phyloP scores from a whole-genome alignment of 2,329 filamentous ascomycete genomes.

The Ascochyta lentis region DNA sequence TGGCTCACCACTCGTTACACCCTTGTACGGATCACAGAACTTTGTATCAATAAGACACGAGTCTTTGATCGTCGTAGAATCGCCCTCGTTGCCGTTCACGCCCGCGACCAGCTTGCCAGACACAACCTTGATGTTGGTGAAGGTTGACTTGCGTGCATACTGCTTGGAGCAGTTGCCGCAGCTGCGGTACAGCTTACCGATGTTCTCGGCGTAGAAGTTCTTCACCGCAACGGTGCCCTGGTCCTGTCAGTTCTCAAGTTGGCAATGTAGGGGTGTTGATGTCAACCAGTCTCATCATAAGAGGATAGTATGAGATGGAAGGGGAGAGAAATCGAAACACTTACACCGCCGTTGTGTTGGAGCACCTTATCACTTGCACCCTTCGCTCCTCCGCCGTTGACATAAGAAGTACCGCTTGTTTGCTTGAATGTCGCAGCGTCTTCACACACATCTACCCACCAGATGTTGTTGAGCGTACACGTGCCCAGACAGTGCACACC shows the following conservation, averaged over 20 bases:
- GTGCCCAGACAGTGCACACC: slow-evolving; percentile 59
- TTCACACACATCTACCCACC: slow-evolving; percentile 48
- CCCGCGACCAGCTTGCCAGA: slow-evolving; percentile 32
- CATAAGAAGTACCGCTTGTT: slow-evolving; percentile 27
- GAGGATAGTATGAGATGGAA: not conserved
- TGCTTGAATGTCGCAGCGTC: slow-evolving; percentile 48
- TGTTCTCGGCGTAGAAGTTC: slow-evolving; percentile 39
- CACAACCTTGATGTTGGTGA: slow-evolving; percentile 33
- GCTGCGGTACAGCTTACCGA: slow-evolving; percentile 41
- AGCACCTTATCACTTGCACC: slow-evolving; percentile 40
- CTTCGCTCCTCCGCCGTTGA: slow-evolving; percentile 40
- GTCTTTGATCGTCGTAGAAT: slow-evolving; percentile 31
- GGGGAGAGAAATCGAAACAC: not conserved
- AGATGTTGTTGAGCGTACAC: slow-evolving; percentile 53
- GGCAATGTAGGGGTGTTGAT: too few relatives aligned
- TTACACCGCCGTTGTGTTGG: slow-evolving; percentile 41
- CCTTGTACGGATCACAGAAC: slow-evolving; percentile 40
- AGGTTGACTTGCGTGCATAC: slow-evolving; percentile 34
- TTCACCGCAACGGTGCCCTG: slow-evolving; percentile 39
- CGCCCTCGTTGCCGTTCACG: slow-evolving; percentile 42
- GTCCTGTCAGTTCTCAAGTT: not conserved
- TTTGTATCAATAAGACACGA: slow-evolving; percentile 32
- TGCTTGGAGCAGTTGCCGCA: slow-evolving; percentile 41
- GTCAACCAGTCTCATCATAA: too few relatives aligned
- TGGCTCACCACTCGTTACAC: slow-evolving; percentile 36